These are phyloP conservation scores for Rhodomyrtus psidioides DNA, from an alignment of 441 rosid genomes.

Conservation along the genomic window DNA sequence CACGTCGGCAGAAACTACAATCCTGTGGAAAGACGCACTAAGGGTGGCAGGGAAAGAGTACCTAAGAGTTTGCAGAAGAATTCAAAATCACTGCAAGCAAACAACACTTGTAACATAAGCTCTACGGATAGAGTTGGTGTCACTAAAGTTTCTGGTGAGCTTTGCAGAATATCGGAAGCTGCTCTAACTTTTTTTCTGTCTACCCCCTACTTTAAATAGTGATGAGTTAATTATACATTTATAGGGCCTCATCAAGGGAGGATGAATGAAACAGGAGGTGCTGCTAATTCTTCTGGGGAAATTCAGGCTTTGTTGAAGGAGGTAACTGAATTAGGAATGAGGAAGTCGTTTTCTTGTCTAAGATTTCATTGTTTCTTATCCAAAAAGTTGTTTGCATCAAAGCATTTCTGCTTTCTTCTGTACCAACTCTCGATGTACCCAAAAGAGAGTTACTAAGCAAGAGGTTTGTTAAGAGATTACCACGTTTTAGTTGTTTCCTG, in stretches of 20 bases:
- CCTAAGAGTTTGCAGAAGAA: conserved; percentile 46
- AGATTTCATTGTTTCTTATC: background rate
- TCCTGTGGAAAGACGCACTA: conserved; percentile 83
- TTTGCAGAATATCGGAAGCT: background rate
- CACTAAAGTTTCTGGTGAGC: conserved; percentile 30
- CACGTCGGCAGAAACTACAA: conserved; percentile 62
- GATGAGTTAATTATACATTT: background rate
- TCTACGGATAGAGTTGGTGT: conserved; percentile 21
- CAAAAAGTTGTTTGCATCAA: background rate
- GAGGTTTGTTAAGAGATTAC: background rate
- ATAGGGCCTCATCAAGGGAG: conserved; percentile 57
- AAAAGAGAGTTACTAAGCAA: background rate
- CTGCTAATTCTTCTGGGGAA: conserved; percentile 38
- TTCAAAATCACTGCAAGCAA: conserved; percentile 78
- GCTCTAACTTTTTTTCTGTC: background rate
- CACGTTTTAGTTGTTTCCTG: background rate
- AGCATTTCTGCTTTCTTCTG: background rate
- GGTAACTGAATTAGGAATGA: conserved; percentile 32
- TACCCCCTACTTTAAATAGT: background rate
- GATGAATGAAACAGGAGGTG: conserved; percentile 21
- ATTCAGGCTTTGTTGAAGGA: conserved; percentile 64
- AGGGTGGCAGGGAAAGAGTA: conserved; percentile 65
- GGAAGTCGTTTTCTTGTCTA: background rate
- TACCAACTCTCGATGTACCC: background rate
- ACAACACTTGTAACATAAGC: conserved; percentile 40